Percentiles rank a stretch among this genome's conserved stretches.
Conservation (phyloP, 2,329 filamentous ascomycete genomes). For the Elsinoe arachidis region DNA sequence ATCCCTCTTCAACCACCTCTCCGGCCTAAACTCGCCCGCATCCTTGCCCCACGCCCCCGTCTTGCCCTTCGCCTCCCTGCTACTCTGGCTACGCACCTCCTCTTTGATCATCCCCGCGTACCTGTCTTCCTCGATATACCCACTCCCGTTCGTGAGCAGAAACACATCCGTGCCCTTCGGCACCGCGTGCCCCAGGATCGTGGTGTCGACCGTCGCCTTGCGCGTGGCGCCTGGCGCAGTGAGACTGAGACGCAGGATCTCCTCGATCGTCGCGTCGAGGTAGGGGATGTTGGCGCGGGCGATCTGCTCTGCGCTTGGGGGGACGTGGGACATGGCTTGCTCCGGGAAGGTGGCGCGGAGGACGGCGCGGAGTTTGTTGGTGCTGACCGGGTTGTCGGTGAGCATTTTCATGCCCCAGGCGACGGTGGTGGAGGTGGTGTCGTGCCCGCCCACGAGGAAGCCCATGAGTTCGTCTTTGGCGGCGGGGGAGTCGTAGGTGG, state of each 20-base stretch:
- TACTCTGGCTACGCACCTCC: conserved; percentile 24
- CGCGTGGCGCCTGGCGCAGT: conserved; percentile 26
- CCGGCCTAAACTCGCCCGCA: conserved; percentile 30
- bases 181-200: conserved; percentile 33
- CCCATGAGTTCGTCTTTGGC: conserved; percentile 26
- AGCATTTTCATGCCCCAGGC: conserved; percentile 36
- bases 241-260: conserved; percentile 29
- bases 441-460: conserved; percentile 36
- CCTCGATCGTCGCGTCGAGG: conserved; percentile 36
- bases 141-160: conserved; percentile 21
- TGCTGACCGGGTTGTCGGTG: conserved; percentile 27
- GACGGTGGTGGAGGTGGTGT: conserved; percentile 37
- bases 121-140: conserved; percentile 18
- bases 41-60: conserved; percentile 22
- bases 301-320: conserved; percentile 29
- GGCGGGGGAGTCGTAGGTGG: conserved; percentile 22
- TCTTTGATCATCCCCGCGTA: conserved; percentile 21
- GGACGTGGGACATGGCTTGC: conserved; percentile 14
- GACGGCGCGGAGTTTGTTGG: conserved; percentile 28
- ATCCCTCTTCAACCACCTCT: conserved; percentile 32
- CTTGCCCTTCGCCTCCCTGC: conserved; percentile 23
- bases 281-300: conserved; percentile 17
- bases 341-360: conserved; percentile 24
- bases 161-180: conserved; percentile 33
- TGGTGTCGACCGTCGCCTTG: conserved; percentile 29